Evolutionary conservation across 768 basidiomycete genomes (phyloP), one percentile per base, ranked within the genome.

Genomic region (Termitomyces sp.): DNA sequence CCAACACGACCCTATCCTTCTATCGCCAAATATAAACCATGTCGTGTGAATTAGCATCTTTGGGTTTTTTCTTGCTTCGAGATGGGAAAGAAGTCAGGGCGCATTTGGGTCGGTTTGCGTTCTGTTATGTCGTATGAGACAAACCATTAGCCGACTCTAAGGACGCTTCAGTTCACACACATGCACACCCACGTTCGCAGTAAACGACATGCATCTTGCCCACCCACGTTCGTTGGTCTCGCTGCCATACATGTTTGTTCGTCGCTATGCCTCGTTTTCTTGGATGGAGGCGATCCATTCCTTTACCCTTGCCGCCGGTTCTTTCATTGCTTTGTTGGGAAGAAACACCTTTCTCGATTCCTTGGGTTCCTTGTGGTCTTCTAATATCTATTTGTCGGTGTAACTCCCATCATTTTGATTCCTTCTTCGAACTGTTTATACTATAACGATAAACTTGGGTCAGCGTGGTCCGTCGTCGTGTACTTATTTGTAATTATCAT

Each of bases 1-100:
- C 46, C 5, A 57, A 57, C 41, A 39, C 44, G 34, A 33, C 47
- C 4, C 49, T 63, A 13, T 53, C 50, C 20, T 55, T 63, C 49
- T 55, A 47, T 42, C 52, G 57, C 12, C 59, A 60, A 57, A 36
- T 31, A n/a, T 55, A 36, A 46, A 46, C 15, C 5, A 27, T 15
- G 6, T 15, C 20, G 8, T 53, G 9, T 13, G 6, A 30, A 20
- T 13, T 8, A 41, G 6, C 4, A 39, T 8, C 16, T n/a, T 18
- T 41, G 39, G 8, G 8, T 37, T 15, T 2, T 13, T 16, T 33
- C 31, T 31, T 50, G 48, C 12, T 50, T 50, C 22, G 16, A 18
- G 39, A 27, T 27, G n/a, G 12, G 12, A 34, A 22, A 15, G n/a
- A 34, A 4, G 49, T 22, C 13, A 2, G 33, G 2, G 31, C 33